Conservation (phyloP, 352 stramenopile species). For the Phytopythium boreale region DNA sequence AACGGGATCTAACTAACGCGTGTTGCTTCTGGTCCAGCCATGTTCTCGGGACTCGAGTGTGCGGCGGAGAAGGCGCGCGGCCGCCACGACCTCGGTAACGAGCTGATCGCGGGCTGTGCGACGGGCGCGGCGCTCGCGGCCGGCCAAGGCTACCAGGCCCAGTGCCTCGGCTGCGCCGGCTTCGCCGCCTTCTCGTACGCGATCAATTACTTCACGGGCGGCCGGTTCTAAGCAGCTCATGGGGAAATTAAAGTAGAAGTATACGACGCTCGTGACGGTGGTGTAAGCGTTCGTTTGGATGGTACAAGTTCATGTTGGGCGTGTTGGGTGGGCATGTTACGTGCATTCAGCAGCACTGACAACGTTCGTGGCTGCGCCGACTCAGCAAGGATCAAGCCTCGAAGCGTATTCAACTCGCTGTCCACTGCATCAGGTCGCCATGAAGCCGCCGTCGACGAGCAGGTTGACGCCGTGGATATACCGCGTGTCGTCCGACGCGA, state of each 20-base stretch:
- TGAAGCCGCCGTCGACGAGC: slow-evolving; percentile 54
- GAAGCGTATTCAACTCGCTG: not conserved
- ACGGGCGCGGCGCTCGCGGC: slow-evolving; percentile 93
- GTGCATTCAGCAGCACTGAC: too few species aligned
- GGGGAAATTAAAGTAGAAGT: slow-evolving; percentile 1
- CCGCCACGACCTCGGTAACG: slow-evolving; percentile 95
- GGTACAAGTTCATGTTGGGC: not conserved
- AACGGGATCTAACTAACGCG: not conserved
- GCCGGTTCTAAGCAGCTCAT: slow-evolving; percentile 37
- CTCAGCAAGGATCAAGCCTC: not conserved
- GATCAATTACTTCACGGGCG: slow-evolving; percentile 87
- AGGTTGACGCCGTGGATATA: slow-evolving; percentile 66
- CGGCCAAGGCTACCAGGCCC: slow-evolving; percentile 90
- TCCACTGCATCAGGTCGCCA: slow-evolving; percentile 32
- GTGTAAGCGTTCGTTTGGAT: not conserved
- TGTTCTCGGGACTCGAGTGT: slow-evolving; percentile 95
- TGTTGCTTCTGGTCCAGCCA: slow-evolving; percentile 38
- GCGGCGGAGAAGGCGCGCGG: slow-evolving; percentile 92
- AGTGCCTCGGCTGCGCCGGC: slow-evolving; percentile 91
- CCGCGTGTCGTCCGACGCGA: slow-evolving; percentile 58
- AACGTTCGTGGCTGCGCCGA: too few species aligned
- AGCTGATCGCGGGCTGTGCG: slow-evolving; percentile 92
- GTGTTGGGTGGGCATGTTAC: not conserved
- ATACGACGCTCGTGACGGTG: not conserved
- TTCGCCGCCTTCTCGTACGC: slow-evolving; percentile 91